A percentile compares a stretch with the other conserved stretches of the same genome.
Conservation (phyloP, 768 basidiomycete genomes). For the Suillus ampliporus region DNA sequence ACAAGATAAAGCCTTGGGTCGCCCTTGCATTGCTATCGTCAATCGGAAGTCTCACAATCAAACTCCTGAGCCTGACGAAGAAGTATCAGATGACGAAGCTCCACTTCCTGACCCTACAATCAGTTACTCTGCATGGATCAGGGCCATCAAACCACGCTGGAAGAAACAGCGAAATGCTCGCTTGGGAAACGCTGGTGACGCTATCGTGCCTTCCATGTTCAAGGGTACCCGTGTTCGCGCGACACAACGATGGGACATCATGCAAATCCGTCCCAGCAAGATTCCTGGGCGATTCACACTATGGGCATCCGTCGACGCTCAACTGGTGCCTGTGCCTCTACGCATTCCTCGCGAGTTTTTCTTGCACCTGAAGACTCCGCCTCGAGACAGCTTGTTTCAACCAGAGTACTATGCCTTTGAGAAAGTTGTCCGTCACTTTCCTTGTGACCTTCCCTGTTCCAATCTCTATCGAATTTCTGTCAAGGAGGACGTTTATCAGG, state of each 20-base stretch:
- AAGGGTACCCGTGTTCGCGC: slow-evolving; percentile 60
- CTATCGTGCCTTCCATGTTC: slow-evolving; percentile 76
- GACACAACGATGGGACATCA: slow-evolving; percentile 85
- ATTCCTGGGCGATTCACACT: slow-evolving; percentile 83
- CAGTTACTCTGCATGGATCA: slow-evolving; percentile 80
- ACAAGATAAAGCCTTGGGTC: slow-evolving; percentile 24
- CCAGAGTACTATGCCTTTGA: slow-evolving; percentile 72
- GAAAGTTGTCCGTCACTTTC: slow-evolving; percentile 77
- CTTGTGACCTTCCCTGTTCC: slow-evolving; percentile 74
- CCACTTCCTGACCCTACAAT: slow-evolving; percentile 66
- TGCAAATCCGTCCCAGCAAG: slow-evolving; percentile 84
- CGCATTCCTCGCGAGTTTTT: slow-evolving; percentile 93
- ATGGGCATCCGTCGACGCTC: slow-evolving; percentile 85
- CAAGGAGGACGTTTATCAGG: slow-evolving; percentile 81
- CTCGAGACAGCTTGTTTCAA: slow-evolving; percentile 70
- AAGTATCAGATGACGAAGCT: slow-evolving; percentile 25
- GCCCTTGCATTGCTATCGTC: slow-evolving; percentile 57
- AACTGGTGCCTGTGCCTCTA: slow-evolving; percentile 79
- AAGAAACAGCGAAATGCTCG: slow-evolving; percentile 58
- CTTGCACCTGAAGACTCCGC: slow-evolving; percentile 80
- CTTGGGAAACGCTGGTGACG: slow-evolving; percentile 45
- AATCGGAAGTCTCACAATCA: slow-evolving; percentile 53
- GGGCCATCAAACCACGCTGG: slow-evolving; percentile 81
- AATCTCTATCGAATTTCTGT: slow-evolving; percentile 87
- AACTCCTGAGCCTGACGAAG: slow-evolving; percentile 49